Percentiles rank a stretch among this genome's conserved stretches.
Evolutionary conservation across 352 stramenopile species (phyloP).

Genomic region (Pythium myriotylum): DNA sequence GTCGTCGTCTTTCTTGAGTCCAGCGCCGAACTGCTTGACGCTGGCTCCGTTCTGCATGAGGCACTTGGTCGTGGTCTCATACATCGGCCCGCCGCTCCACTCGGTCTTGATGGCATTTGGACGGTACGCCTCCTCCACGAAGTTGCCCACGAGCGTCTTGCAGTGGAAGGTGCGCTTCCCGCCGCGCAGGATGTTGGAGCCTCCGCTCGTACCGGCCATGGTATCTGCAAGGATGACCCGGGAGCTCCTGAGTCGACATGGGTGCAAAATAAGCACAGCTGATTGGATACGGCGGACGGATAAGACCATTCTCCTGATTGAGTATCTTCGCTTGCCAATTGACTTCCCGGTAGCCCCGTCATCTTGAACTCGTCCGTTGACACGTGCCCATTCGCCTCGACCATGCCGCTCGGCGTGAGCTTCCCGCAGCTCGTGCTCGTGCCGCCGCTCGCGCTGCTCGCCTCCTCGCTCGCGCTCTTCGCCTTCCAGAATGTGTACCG

Average conservation of each 20-base stretch:
- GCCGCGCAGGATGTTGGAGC: slow-evolving; percentile 81
- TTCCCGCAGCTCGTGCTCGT: slow-evolving; percentile 70
- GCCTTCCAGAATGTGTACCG: slow-evolving; percentile 82
- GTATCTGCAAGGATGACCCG: neutral
- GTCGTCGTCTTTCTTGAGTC: slow-evolving; percentile 50
- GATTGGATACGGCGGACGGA: slow-evolving; percentile 17
- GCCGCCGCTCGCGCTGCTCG: slow-evolving; percentile 69
- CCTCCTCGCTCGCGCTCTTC: slow-evolving; percentile 69
- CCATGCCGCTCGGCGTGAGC: slow-evolving; percentile 34
- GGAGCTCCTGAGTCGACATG: too few relatives aligned
- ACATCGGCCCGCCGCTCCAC: slow-evolving; percentile 49
- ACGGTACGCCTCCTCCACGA: slow-evolving; percentile 77
- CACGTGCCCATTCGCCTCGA: slow-evolving; percentile 1
- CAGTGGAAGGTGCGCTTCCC: slow-evolving; percentile 79
- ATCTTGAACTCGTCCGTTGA: neutral
- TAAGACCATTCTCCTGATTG: slow-evolving; percentile 18
- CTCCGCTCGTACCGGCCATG: slow-evolving; percentile 40
- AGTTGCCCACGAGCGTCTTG: slow-evolving; percentile 81
- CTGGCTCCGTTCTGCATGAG: slow-evolving; percentile 61
- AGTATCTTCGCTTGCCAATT: neutral
- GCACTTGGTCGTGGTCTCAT: slow-evolving; percentile 52
- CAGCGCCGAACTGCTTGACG: slow-evolving; percentile 49
- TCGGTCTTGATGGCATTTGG: slow-evolving; percentile 46
- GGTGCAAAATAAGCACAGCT: slow-evolving; percentile 19
- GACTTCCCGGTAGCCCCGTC: slow-evolving; percentile 9